Evolutionary conservation across 1,284 basidiomycete species (phyloP).

Genomic region (Sphaerobolus stellatus): DNA sequence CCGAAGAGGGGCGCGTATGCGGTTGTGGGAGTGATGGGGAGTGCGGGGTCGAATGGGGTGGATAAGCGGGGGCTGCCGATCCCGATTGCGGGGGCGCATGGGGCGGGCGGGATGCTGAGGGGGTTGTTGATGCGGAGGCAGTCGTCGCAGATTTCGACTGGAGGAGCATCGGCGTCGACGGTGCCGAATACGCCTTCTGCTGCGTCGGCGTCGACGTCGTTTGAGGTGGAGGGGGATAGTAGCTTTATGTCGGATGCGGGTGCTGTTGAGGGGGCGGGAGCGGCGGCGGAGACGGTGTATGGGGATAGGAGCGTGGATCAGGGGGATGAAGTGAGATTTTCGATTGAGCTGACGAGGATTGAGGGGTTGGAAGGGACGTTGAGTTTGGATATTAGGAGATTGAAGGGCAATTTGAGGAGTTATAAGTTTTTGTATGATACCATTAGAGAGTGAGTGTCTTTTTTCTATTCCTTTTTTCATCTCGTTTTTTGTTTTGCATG

Average conservation of each 20-base stretch:
- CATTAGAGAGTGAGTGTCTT: constrained; percentile 75
- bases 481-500: neutral
- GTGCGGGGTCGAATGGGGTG: constrained; percentile 66
- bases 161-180: constrained; percentile 34
- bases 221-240: constrained; percentile 18
- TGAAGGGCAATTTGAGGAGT: constrained; percentile 90
- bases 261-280: constrained; percentile 9
- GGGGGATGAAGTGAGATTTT: constrained; percentile 93
- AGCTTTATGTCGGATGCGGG: constrained; percentile 17
- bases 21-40: constrained; percentile 2
- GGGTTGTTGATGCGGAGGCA: constrained; percentile 85
- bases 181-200: constrained; percentile 25
- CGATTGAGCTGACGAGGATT: constrained; percentile 85
- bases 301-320: constrained; percentile 76
- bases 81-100: constrained; percentile 66
- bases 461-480: neutral
- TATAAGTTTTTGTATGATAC: constrained; percentile 95
- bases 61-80: constrained; percentile 81
- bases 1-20: constrained; percentile 50
- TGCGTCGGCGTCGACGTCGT: constrained; percentile 44
- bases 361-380: constrained; percentile 86
- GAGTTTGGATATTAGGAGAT: constrained; percentile 83
- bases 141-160: constrained; percentile 78
- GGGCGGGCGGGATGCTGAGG: constrained; percentile 75
- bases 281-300: constrained; percentile 60